phyloP scores from a whole-genome alignment of 768 basidiomycete genomes.

The Auriculariales sp. region DNA sequence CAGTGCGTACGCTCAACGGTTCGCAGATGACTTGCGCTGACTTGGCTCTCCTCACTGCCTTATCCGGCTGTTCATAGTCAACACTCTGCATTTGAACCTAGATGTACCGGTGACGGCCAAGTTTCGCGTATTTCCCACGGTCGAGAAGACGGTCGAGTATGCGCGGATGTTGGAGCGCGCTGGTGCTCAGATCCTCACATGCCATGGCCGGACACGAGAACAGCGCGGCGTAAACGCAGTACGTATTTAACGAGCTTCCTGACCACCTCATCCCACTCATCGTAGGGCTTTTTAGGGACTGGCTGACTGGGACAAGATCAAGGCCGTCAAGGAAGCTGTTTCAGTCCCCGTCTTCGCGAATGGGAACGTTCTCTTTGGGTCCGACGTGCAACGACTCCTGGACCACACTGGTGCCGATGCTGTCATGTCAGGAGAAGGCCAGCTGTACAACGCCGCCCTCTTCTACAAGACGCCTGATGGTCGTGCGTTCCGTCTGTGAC shows the following conservation, averaged over 20 bases:
- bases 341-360: slow-evolving; percentile 92
- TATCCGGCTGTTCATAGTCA: slow-evolving; percentile 42
- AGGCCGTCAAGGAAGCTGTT: slow-evolving; percentile 80
- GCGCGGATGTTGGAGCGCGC: slow-evolving; percentile 92
- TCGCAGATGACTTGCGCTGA: too few species aligned
- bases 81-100: slow-evolving; percentile 70
- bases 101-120: slow-evolving; percentile 92
- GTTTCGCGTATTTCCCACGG: slow-evolving; percentile 76
- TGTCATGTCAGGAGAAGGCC: slow-evolving; percentile 91
- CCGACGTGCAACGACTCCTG: slow-evolving; percentile 72
- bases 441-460: slow-evolving; percentile 82
- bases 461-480: slow-evolving; percentile 21
- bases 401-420: slow-evolving; percentile 78
- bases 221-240: slow-evolving; percentile 79
- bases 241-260: slow-evolving; percentile 12
- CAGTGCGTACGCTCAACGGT: slow-evolving; percentile 41
- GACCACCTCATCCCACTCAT: background rate
- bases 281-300: slow-evolving; percentile 37
- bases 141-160: slow-evolving; percentile 83
- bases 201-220: slow-evolving; percentile 83
- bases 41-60: background rate
- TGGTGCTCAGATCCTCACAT: slow-evolving; percentile 88
- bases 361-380: slow-evolving; percentile 80
- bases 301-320: slow-evolving; percentile 82
- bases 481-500: slow-evolving; percentile 4